phyloP scores from a whole-genome alignment of 1,284 basidiomycete genomes.

The Phylloboletellus chloephorus region DNA sequence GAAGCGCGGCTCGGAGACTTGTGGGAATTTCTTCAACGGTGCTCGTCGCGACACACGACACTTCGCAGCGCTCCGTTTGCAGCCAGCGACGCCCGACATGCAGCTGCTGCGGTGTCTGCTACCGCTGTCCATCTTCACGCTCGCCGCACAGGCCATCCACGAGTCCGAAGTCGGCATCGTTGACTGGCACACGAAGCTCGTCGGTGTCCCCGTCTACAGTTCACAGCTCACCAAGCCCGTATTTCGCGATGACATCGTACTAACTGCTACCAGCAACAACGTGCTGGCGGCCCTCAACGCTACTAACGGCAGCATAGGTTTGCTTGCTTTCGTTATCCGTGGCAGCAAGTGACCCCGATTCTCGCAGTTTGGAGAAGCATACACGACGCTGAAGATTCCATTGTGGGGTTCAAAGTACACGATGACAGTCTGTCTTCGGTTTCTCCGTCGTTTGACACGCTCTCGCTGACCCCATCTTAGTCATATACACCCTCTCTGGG shows the following conservation, averaged over 20 bases:
- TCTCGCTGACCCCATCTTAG: conserved; percentile 35
- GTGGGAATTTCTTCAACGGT: conserved; percentile 20
- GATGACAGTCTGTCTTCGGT: conserved; percentile 47
- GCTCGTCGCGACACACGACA: conserved; percentile 1
- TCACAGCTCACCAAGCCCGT: conserved; percentile 47
- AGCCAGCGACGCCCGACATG: conserved; percentile 15
- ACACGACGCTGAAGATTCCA: conserved; percentile 60
- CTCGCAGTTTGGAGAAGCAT: conserved; percentile 75
- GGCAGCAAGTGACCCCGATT: conserved; percentile 10
- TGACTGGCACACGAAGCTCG: conserved; percentile 78
- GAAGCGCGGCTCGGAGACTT: not conserved
- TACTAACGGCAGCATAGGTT: conserved; percentile 69
- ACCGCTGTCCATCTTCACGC: conserved; percentile 9
- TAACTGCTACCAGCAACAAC: conserved; percentile 73
- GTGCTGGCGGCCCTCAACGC: conserved; percentile 75
- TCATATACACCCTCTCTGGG: conserved; percentile 71
- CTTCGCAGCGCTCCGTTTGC: not conserved
- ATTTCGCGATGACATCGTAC: conserved; percentile 54
- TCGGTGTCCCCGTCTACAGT: conserved; percentile 63
- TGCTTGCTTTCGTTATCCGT: conserved; percentile 2
- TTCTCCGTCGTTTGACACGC: not conserved
- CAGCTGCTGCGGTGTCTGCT: conserved; percentile 16
- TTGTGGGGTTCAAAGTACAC: conserved; percentile 64
- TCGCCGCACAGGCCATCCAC: conserved; percentile 44
- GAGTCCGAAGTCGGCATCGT: conserved; percentile 75